Base-by-base conservation (phyloP, 805 yeast genomes). In the Pichia cephalocereana region DNA sequence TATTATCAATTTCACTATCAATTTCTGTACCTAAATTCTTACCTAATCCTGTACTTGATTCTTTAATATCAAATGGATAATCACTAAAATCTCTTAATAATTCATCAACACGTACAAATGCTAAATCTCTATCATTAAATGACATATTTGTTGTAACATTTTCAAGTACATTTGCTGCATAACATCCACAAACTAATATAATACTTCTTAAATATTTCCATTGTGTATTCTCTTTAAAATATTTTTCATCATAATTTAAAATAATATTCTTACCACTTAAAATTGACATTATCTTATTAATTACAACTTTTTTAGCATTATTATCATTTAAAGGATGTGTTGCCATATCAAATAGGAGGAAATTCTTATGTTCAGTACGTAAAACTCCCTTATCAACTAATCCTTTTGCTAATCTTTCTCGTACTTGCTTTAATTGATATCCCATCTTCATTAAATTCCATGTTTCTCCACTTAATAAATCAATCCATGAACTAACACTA, bases 391-490 rank as follows among this genome's bases (percentile, higher is more conserved):
- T 93, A 66, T 93, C 99, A 38, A 95, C 99, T 46, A 93, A 74
- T 0, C 99, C 99, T 68, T 93, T 93, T 47, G 96, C 95, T 54
- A 93, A 74, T 57, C 99, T 77, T 68, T 93, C 99, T 62, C 99
- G 80, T 6, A 93, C 99, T 70, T 93, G 99, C 63, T 93, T 93
- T 65, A 93, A 77, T 69, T 93, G 99, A 70, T 91, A 93, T 61
- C 83, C 85, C 57, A 91, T 89, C 64, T 93, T 93, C 79, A 90
- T 76, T 57, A 93, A 70, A 67, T 91, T 93, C 99, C 99, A 93
- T 6, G 99, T 93, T 66, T 93, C 99, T 41, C 95, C 99, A 52
- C 89, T 79, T 53, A 93, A 75, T 50, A 91, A 75, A 64, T 93
- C 98, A 56, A 93, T 87, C 99, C 99, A 93, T 55, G 82, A 82